Evolutionary conservation across 2,329 filamentous ascomycete species (phyloP), one percentile per base, ranked within the genome.

Genomic region (Botryotinia calthae): DNA sequence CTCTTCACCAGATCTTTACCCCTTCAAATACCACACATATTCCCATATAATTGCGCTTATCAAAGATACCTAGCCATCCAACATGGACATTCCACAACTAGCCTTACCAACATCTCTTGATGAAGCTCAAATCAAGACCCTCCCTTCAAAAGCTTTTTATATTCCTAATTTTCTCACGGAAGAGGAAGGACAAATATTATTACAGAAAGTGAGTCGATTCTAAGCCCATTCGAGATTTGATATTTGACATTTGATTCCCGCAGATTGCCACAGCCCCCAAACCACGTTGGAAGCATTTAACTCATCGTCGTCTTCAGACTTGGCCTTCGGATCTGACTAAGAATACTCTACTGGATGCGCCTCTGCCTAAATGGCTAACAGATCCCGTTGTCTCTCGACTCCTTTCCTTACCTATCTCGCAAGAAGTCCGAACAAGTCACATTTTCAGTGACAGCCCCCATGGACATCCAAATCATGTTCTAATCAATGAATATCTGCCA

Each of bases 401-500:
- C 6, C 81, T 84, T 34, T 86, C 87, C n/a, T 82, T 88, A 48
- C 84, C 84, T 34, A 73, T 84, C 16, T 82, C 82, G 22, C 70
- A 59, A 37, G 64, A 70, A 67, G 76, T 79, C 48, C 70, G 76
- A 14, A n/a, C 71, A 37, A 74, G 77, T 63, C 82, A 87, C 77
- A 81, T 91, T 10, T 91, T 91, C 77, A 81, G 82, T 28, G 80
- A 85, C 31, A 93, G 94, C 68, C 93, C 93, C 8, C 95, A 98
- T 79, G 78, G 84, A 28, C 86, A 85, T 6, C 93, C 95, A 4
- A 99, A 98, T 78, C 96, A 98, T 82, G 93, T 97, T 63, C 86
- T 98, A 54, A 90, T 98, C 77, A 99, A 99, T 80, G 95, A 98
- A 81, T 99, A 98, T 81, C 86, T 87, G 1, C 89, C 93, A 0